phyloP scores from a whole-genome alignment of 805 yeast species.

The Lipomyces orientalis region DNA sequence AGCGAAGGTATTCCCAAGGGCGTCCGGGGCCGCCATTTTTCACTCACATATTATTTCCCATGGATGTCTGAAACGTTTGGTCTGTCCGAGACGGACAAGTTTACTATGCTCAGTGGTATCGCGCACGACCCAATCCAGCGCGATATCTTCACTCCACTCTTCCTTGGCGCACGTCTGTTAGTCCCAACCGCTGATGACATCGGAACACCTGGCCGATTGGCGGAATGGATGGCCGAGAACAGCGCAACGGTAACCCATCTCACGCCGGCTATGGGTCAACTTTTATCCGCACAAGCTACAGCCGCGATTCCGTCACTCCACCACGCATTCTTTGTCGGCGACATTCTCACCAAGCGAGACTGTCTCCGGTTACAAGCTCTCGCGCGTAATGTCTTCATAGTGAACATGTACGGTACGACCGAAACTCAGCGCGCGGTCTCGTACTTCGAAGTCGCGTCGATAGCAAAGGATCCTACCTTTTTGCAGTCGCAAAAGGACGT shows the following conservation, averaged over 20 bases:
- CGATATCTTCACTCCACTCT: slow-evolving; percentile 97
- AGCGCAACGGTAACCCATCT: slow-evolving; percentile 96
- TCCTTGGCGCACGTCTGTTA: slow-evolving; percentile 88
- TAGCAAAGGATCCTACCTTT: slow-evolving; percentile 70
- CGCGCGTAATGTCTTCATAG: slow-evolving; percentile 86
- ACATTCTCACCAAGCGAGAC: slow-evolving; percentile 94
- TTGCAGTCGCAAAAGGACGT: slow-evolving; percentile 87
- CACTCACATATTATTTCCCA: slow-evolving; percentile 95
- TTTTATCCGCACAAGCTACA: slow-evolving; percentile 92
- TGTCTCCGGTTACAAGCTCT: slow-evolving; percentile 89
- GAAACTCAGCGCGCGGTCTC: slow-evolving; percentile 99
- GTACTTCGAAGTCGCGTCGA: slow-evolving; percentile 83
- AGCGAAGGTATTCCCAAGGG: slow-evolving; percentile 99
- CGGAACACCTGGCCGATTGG: slow-evolving; percentile 97
- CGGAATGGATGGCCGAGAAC: slow-evolving; percentile 93
- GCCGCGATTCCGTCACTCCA: slow-evolving; percentile 83
- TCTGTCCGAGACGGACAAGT: slow-evolving; percentile 77
- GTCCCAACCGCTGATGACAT: slow-evolving; percentile 97
- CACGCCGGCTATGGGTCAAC: slow-evolving; percentile 99
- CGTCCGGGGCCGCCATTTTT: slow-evolving; percentile 96
- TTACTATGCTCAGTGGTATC: slow-evolving; percentile 97
- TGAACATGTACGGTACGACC: slow-evolving; percentile 99
- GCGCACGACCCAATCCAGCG: slow-evolving; percentile 99
- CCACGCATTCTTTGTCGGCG: slow-evolving; percentile 98
- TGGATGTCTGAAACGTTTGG: slow-evolving; percentile 95